Evolutionary conservation across 1,139 yeast genomes (phyloP), one percentile per base, ranked within the genome.

Genomic region (Geotrichum fermentans): DNA sequence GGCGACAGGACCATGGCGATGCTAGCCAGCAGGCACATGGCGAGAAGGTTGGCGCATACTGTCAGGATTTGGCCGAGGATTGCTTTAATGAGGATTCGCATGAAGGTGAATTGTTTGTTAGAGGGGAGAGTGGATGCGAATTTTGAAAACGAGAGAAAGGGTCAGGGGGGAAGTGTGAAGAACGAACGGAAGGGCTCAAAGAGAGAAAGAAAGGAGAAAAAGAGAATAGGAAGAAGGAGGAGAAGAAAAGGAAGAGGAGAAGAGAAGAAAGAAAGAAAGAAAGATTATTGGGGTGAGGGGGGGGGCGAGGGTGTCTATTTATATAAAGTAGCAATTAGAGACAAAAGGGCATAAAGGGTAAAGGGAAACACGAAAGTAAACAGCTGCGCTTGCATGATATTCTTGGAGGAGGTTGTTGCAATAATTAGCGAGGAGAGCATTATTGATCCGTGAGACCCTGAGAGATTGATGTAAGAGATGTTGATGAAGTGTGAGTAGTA

Each of bases 41-140:
- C 39, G 32, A 47, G 44, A 18, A 50, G 13, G 35, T 44, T 45
- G 11, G 48, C 48, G 8, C 35, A 47, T 24, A 40, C 44, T 1
- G 53, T 50, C 37, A 50, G 38, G 36, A 50, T 36, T 21, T 50
- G 53, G n/a, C 46, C 53, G 29, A 40, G 32, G 30, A 46, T 28
- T 17, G 49, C 49, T 35, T 38, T 28, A 7, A 49, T 41, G n/a
- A 47, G 33, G 26, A 47, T 41, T 38, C 41, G 46, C 50, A 47
- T 47, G 32, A 5, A 16, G 2, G 17, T 18, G 20, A 21, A 28
- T n/a, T 17, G 22, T 6, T 8, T 38, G 14, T n/a, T 32, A 32
- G n/a, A n/a, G 10, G 13, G 34, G n/a, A n/a, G n/a, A n/a, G 21
- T 5, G 21, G 18, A 14, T 13, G 21, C 8, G 8, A n/a, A 32